Evolutionary conservation across 2,329 filamentous ascomycete genomes (phyloP), one percentile per base, ranked within the genome.

Genomic region (Chaetomium sp.): DNA sequence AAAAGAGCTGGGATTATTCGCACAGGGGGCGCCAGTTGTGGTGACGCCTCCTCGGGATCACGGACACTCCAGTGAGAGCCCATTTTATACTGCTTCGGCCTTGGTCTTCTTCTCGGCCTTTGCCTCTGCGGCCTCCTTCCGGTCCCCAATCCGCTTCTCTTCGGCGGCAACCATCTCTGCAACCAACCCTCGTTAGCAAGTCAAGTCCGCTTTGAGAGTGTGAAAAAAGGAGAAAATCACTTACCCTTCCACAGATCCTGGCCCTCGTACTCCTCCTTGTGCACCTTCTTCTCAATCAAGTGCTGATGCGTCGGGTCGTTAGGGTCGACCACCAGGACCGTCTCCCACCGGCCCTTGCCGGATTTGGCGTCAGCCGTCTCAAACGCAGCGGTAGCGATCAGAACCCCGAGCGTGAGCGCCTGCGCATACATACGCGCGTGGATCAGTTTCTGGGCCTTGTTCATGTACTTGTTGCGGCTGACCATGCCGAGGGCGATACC

Each of bases 391-490:
- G 85, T 88, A 55, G 89, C 84, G 67, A 95, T 81, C 55, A 96
- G 77, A 51, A 96, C 89, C 61, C 86, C 88, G 47, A 96, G 77
- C 5, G 91, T 95, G 65, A 95, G 76, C 5, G 88, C 90, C 76
- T 96, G 91, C 3, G 91, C 91, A 73, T 96, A 96, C 62, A 96
- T 87, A 81, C 91, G 86, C 32, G 91, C 91, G 79, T 96, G 91
- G 12, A 96, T 91, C 27, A 96, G 76, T 79, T 96, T 96, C 78
- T 96, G 91, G 58, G 81, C 75, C 2, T 84, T 85, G 49, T 80
- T 82, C 47, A 95, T 78, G 69, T 86, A 88, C 62, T 81, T 85
- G 70, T 89, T 89, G 60, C 89, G 82, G 67, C 87, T 84, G 61
- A 96, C 90, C 35, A 95, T 70, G 54, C 78, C 83, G 62, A 94